Base-by-base conservation (phyloP, 495 filamentous ascomycete species). In the Neurospora pannonica region DNA sequence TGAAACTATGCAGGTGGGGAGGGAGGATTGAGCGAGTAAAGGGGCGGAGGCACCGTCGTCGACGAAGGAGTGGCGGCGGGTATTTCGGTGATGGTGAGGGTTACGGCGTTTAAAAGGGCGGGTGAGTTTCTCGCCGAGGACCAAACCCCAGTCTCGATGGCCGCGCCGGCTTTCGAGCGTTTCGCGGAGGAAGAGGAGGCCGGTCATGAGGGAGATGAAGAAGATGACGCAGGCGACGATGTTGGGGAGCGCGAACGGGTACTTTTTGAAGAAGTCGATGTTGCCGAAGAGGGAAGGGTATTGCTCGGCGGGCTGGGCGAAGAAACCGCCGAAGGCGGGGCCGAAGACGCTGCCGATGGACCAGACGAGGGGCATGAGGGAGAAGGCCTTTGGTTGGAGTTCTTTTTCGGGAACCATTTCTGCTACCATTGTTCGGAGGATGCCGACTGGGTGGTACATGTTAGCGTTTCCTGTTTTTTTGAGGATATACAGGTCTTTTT, bases 321-420 rank as follows among this genome's bases (percentile, higher is more conserved):
- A 89, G 46, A 91, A 89, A 3, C 95, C 95, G 34, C 95, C 95
- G 77, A 98, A 91, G 2, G 90, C 89, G 3, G 95, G 95, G 0
- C 95, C 95, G 79, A 98, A 90, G n/a, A 97, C 92, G 54, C 89
- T 91, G 1, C 94, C 94, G 70, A 94, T 86, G 11, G 89, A 91
- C 92, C 93, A 94, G 38, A 89, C 89, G 11, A 97, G 81, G 21
- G 93, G 93, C 93, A 97, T 97, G 74, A 96, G 86, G 70, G 90
- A 92, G 80, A 95, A 95, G 1, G 92, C 94, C 42, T 88, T 85
- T 0, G 94, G 94, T 75, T 97, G 94, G 24, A 97, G 86, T 77
- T 93, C 92, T 77, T 86, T 92, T 78, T 93, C 89, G 0, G 92
- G 92, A 21, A 95, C 93, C 87, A 97, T 88, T 77, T 92, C 90